phyloP scores from a whole-genome alignment of 441 rosid species.

The Euphorbia celastroides region DNA sequence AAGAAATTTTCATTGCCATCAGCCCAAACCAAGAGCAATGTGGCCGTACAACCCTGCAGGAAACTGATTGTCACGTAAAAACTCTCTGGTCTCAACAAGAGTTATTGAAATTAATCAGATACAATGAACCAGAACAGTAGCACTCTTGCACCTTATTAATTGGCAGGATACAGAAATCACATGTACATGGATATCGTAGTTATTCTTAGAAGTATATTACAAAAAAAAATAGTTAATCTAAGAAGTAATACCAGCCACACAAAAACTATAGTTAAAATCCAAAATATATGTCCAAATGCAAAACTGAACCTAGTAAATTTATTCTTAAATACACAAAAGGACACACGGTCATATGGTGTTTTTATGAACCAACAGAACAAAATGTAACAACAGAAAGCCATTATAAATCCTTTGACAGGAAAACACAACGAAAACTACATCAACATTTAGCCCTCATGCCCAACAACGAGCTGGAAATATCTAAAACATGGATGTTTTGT shows the following conservation, averaged over 20 bases:
- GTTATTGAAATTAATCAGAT: not conserved
- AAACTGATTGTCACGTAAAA: slow-evolving; percentile 1
- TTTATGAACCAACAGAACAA: not conserved
- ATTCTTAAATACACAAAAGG: not conserved
- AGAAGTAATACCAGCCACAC: not conserved
- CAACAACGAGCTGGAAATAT: not conserved
- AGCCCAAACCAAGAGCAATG: slow-evolving; percentile 84
- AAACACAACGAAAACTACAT: not conserved
- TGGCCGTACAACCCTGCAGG: slow-evolving; percentile 90
- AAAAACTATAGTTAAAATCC: not conserved
- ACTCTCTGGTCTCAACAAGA: not conserved
- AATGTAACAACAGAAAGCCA: not conserved
- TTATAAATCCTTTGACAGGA: not conserved
- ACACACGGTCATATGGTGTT: not conserved
- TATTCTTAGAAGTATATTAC: not conserved
- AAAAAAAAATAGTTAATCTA: too few species aligned
- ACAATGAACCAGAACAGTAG: not conserved
- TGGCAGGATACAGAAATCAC: not conserved
- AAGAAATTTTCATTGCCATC: slow-evolving; percentile 46
- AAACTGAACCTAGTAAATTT: not conserved
- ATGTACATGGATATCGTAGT: not conserved
- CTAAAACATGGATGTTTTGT: not conserved
- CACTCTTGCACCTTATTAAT: not conserved
- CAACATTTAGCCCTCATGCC: not conserved
- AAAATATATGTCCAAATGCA: not conserved